Evolutionary conservation across 768 basidiomycete species (phyloP), one percentile per base, ranked within the genome.

Genomic region (Amanita rimosa): DNA sequence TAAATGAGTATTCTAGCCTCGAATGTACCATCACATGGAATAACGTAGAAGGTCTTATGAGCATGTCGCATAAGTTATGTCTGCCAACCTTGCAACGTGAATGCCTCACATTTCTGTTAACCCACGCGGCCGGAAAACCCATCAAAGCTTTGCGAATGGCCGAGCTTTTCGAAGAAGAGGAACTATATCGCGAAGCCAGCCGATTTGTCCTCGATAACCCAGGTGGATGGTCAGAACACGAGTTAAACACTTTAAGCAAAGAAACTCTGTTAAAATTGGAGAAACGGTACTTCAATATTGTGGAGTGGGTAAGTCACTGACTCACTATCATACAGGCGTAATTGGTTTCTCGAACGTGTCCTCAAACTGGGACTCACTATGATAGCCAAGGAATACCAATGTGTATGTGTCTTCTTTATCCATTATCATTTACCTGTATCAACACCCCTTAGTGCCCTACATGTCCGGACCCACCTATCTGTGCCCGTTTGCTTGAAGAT

Each of bases 21-120:
- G 86, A 92, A 54, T 95, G 92, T 66, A 88, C 88, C 7, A 92
- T 95, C 47, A 85, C 89, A 0, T 97, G 93, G 90, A 87, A 89
- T 57, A 96, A 96, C 62, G 94, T 91, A 22, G 91, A 90, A 57
- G 83, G 84, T 35, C 74, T 91, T 36, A 85, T 93, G 79, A 89
- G 93, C 58, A 84, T 95, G 17, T 82, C 90, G 2, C 81, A 88
- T 64, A 94, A 92, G 60, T 79, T 95, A 48, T 86, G 85, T 53
- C 86, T 89, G 4, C 82, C 87, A 1, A 69, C 85, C 2, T 71
- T 96, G 35, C 86, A 90, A 59, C 75, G 76, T 37, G 81, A 88
- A 58, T 95, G 91, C 63, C 74, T 88, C 26, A 79, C 78, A 3
- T 97, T 96, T 65, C 75, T 97, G 26, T 76, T 96, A 40, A 90